Conservation (phyloP, 2,329 filamentous ascomycete genomes). For the Dichotomopilus funicola region DNA sequence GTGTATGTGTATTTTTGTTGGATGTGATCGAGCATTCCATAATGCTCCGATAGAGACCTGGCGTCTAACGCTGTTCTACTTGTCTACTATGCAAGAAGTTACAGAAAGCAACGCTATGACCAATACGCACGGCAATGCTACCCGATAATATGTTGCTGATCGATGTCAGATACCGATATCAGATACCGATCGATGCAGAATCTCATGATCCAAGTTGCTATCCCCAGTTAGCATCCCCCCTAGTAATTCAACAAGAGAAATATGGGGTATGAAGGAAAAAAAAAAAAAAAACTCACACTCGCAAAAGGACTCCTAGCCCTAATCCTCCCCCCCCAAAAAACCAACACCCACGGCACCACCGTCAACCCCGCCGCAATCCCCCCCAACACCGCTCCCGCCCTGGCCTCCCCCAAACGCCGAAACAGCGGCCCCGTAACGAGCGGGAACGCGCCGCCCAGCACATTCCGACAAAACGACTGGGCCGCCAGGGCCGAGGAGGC, state of each 20-base stretch:
- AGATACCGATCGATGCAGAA: too few relatives aligned
- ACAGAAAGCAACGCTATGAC: too few relatives aligned
- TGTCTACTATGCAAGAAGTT: too few relatives aligned
- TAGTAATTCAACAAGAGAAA: neutral
- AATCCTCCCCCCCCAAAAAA: constrained; percentile 72
- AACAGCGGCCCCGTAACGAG: constrained; percentile 71
- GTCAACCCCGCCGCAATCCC: constrained; percentile 63
- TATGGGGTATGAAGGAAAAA: too few relatives aligned
- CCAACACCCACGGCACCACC: constrained; percentile 78
- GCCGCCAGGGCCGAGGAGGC: constrained; percentile 81
- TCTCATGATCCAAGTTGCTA: neutral
- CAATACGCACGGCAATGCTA: too few relatives aligned
- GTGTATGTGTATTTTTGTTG: too few relatives aligned
- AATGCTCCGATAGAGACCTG: too few relatives aligned
- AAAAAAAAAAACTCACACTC: constrained; percentile 35
- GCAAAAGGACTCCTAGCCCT: constrained; percentile 72
- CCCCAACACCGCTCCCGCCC: constrained; percentile 68
- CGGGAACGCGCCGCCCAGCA: constrained; percentile 75
- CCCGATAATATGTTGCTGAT: too few relatives aligned
- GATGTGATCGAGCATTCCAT: too few relatives aligned
- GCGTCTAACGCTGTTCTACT: too few relatives aligned
- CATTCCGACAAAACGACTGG: constrained; percentile 78
- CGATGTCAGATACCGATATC: too few relatives aligned
- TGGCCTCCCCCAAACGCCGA: constrained; percentile 59
- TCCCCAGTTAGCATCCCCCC: neutral